Evolutionary conservation across 495 filamentous ascomycete species (phyloP).

Genomic region (Symbiotaphrina buchneri): DNA sequence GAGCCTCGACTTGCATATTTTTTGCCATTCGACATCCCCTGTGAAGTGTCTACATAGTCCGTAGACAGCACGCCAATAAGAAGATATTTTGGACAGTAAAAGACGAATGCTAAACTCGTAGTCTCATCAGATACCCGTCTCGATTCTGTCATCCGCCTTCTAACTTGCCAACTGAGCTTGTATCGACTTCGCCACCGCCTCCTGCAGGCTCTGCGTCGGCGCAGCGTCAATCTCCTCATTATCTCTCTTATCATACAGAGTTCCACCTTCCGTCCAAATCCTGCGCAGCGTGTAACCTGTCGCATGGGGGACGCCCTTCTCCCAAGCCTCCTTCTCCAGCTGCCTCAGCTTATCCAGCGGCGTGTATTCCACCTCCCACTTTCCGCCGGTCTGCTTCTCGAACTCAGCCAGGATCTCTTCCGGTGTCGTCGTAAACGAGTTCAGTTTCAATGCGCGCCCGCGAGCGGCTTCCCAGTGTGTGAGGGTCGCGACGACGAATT

Average conservation of each 20-base stretch:
- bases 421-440: conserved; percentile 45
- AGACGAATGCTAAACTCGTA: too few relatives aligned
- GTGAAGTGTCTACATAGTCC: too few relatives aligned
- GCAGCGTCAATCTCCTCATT: conserved; percentile 30
- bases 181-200: too few relatives aligned
- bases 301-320: conserved; percentile 24
- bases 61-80: too few relatives aligned
- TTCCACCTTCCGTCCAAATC: conserved; percentile 52
- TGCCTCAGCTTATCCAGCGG: conserved; percentile 24
- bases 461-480: conserved; percentile 25
- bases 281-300: conserved; percentile 32
- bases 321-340: conserved; percentile 32
- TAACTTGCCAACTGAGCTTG: too few relatives aligned
- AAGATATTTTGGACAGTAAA: too few relatives aligned
- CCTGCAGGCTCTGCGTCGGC: too few relatives aligned
- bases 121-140: too few relatives aligned
- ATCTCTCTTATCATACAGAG: conserved; percentile 42
- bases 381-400: conserved; percentile 34
- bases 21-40: too few relatives aligned
- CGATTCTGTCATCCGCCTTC: too few relatives aligned
- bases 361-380: conserved; percentile 30
- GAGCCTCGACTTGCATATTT: too few relatives aligned
- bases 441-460: conserved; percentile 37
- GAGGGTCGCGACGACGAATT: conserved; percentile 34
- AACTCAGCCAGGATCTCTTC: conserved; percentile 38